Base-by-base conservation (phyloP, 2,329 filamentous ascomycete species). In the Fusarium duplospermum region DNA sequence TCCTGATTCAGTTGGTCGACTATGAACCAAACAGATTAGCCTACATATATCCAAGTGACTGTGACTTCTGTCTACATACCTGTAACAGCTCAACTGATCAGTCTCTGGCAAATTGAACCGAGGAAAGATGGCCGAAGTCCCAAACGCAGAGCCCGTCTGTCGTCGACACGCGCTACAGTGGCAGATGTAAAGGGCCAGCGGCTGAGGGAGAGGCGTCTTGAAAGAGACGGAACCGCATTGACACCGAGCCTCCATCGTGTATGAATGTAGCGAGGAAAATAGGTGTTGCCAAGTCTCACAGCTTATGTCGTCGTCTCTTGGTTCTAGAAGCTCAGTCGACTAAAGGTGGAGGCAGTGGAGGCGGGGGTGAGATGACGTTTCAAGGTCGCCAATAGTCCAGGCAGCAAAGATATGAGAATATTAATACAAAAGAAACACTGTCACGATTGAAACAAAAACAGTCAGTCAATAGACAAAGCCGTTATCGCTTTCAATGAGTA, bases 71-170 rank as follows among this genome's bases (percentile, higher is more conserved):
- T 69, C 2, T 69, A 50, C 24, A 6, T 13, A 79, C 89, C 83
- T 84, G 73, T 91, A 91, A 72, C 87, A 88, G 66, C 86, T 87
- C 73, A 91, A 76, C 56, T 85, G 70, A 24, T 86, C 84, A 18
- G 79, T 82, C 40, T 82, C 80, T 0, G 90, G 89, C 31, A 93
- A 82, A 11, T 84, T 80, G 69, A 93, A 93, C n/a, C 85, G 85
- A 1, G 91, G 92, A 76, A 93, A 94, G 69, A 93, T 92, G 74
- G 92, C 92, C 38, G 90, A 91, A 35, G 91, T 89, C 31, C 91
- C 92, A 81, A 92, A 93, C 1, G 92, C 90, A 9, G 90, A 91
- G 63, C 89, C 85, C 33, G 90, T 90, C 83, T 93, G 92, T 66
- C 88, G 86, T 57, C 89, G 88, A 81, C 92, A 94, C 79, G 91